Evolutionary conservation across 2,329 filamentous ascomycete genomes (phyloP).

Genomic region (Magnaporthales sp.): DNA sequence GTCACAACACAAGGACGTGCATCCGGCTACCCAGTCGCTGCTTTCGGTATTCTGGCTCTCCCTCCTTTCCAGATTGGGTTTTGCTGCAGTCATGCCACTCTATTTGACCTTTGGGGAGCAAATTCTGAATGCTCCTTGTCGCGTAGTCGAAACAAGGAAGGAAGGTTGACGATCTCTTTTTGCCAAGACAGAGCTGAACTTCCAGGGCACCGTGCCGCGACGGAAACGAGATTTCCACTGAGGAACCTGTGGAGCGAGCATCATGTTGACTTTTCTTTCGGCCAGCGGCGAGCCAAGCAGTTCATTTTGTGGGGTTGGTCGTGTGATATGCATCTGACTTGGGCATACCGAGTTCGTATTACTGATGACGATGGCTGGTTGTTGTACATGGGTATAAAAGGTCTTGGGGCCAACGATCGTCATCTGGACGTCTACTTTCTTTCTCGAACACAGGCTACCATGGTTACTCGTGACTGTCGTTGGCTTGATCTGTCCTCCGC

Average conservation of each 20-base stretch:
- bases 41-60: no score
- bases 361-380: neutral
- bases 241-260: neutral
- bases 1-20: neutral
- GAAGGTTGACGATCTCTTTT: no score
- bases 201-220: neutral
- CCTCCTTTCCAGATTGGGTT: neutral
- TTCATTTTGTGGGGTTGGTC: neutral
- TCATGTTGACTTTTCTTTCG: neutral
- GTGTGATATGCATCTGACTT: neutral
- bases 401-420: neutral
- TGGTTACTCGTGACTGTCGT: neutral
- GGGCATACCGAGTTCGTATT: neutral
- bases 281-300: neutral
- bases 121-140: neutral
- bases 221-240: neutral
- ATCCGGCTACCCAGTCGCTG: no score
- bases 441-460: neutral
- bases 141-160: no score
- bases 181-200: neutral
- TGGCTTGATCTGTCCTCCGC: neutral
- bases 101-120: neutral
- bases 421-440: neutral
- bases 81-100: neutral
- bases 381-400: neutral